phyloP scores from a whole-genome alignment of 2,329 filamentous ascomycete species.

The Colletotrichum gigasporum region DNA sequence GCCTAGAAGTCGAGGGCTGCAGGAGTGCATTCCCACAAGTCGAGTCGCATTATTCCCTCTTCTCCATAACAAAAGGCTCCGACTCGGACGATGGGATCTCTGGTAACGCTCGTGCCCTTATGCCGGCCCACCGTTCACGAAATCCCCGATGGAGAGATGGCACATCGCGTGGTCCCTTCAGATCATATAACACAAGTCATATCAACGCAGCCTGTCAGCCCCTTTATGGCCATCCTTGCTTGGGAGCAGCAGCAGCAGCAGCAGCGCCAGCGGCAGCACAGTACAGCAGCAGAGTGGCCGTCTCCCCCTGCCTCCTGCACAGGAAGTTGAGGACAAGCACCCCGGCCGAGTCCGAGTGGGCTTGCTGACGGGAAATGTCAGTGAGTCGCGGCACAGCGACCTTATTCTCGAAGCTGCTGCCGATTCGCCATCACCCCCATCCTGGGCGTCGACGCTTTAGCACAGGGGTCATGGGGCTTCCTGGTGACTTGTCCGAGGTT shows the following conservation, averaged over 20 bases:
- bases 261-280: no score
- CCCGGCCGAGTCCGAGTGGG: constrained; percentile 23
- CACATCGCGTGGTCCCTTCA: constrained; percentile 2
- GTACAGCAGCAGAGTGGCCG: no score
- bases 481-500: constrained; percentile 32
- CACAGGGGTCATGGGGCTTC: constrained; percentile 30
- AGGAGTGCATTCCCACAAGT: not conserved
- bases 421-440: constrained; percentile 31
- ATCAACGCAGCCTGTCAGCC: not conserved
- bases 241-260: not conserved
- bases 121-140: constrained; percentile 6
- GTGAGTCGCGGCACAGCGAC: constrained; percentile 32
- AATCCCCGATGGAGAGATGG: constrained; percentile 14
- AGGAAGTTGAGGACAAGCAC: constrained; percentile 14
- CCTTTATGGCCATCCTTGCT: constrained; percentile 7
- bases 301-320: constrained; percentile 18
- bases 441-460: constrained; percentile 23
- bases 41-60: constrained; percentile 11
- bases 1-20: constrained; percentile 3
- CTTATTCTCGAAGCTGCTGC: constrained; percentile 31
- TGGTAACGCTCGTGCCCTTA: not conserved
- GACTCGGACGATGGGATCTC: not conserved
- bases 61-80: not conserved
- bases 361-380: constrained; percentile 44
- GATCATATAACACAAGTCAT: constrained; percentile 20